Base-by-base conservation (phyloP, 306 rosid genomes). In the Cicer arietinum region DNA sequence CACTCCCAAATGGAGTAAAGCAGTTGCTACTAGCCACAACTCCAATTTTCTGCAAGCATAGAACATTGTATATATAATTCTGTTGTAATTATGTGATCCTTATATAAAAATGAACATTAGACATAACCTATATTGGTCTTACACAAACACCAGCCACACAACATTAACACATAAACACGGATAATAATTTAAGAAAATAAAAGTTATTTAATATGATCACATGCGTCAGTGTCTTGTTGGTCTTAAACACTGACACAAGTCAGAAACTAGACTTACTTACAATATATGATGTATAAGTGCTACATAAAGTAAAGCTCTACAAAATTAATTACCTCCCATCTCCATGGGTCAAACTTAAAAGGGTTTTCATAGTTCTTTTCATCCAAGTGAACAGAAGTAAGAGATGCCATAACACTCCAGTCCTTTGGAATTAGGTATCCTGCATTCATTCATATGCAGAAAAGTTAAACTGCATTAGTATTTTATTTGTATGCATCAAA, bases 1-100 rank as follows among this genome's bases (percentile, higher is more conserved):
- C 99, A 16, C 97, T 96, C 2, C 99, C 99, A 72, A 94, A 94
- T 43, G 99, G 99, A 43, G 93, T 82, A 44, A 84, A 91, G 62
- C 53, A 73, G 20, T 62, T 88, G 65, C 82, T 88, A 46, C 81
- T 79, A 22, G 74, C 78, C 51, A 77, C 84, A 76, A 76, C 74
- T 81, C 76, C 83, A 57, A 69, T 75, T 66, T 82, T 79, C 88
- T 84, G 64, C 75, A 60, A 37, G 20, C 42, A 66, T 17, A 63
- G 6, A 37, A 17, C 57, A 69, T 25, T 5, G 16, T 0, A 50
- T 61, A 42, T 42, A 11, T 11, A 11, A 12, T 30, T 22, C 2
- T 68, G 7, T 10, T 8, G 13, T 61, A 20, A 46, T 7, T 16
- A 40, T 65, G 40, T 43, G 51, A 37, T 44, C 40, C 42, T 58